Base-by-base conservation (phyloP, 176 grass and related monocot genomes). In the Stipa capillata region DNA sequence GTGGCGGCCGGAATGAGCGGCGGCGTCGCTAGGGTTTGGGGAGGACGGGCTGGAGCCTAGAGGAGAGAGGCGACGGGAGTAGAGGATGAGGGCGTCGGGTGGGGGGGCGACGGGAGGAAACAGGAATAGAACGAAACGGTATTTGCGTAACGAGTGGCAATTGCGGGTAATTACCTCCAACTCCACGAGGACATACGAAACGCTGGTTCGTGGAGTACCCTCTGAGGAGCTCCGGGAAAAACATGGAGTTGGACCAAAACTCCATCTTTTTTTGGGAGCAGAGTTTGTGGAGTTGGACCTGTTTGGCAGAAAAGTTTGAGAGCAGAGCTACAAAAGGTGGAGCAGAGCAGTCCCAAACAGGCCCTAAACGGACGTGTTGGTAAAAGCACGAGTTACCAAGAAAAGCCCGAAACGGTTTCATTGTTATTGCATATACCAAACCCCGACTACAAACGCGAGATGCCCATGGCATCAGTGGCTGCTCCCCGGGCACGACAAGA, bases 341-440 rank as follows among this genome's bases (percentile, higher is more conserved):
- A 58, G 55, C 23, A 14, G 25, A 58, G 25, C 25, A 58, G 55
- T 58, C 55, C 55, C 55, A 58, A 58, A 58, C 23, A 64, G n/a
- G n/a, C n/a, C n/a, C 45, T 85, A 55, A 45, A 85, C 29, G 25
- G 72, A 87, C 85, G 85, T 82, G 79, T 82, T 72, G 79, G 85
- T 36, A 54, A 82, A 82, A 77, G 72, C 53, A 63, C 36, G 20
- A 72, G 32, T 74, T 14, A 11, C 31, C 40, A 5, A n/a, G 25
- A 77, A 82, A 82, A 77, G 33, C 44, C 2, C 20, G 0, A 43
- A 11, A 11, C 11, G 13, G 17, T 78, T 71, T 66, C n/a, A 18
- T 8, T 25, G 44, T 13, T 85, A 36, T 15, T 36, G 27, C 18
- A 8, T 8, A n/a, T 4, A 13, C n/a, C n/a, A n/a, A n/a, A n/a